These are phyloP conservation scores for Myxozyma kluyveri DNA, from an alignment of 805 yeast species.

Conservation along the genomic window DNA sequence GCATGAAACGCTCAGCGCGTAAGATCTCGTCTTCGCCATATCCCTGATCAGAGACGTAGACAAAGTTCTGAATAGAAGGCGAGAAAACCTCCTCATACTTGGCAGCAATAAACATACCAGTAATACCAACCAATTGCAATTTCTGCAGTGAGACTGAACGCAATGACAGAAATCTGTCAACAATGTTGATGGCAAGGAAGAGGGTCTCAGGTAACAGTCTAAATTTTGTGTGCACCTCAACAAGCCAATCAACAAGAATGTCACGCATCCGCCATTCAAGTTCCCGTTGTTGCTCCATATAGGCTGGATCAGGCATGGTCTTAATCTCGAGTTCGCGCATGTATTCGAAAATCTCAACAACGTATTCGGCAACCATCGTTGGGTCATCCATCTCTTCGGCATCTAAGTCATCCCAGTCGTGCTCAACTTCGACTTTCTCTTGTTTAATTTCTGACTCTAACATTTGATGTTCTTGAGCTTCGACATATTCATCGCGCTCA, in stretches of 20 bases:
- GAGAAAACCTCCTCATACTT: slow-evolving; percentile 95
- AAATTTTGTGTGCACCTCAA: slow-evolving; percentile 91
- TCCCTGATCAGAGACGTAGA: slow-evolving; percentile 88
- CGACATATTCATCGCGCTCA: slow-evolving; percentile 13
- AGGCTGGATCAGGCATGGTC: slow-evolving; percentile 72
- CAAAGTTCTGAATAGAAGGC: slow-evolving; percentile 87
- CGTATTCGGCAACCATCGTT: slow-evolving; percentile 91
- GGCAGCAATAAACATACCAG: slow-evolving; percentile 90
- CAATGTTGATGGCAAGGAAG: slow-evolving; percentile 79
- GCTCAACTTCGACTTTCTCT: neutral
- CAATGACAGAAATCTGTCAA: slow-evolving; percentile 82
- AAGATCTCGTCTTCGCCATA: slow-evolving; percentile 77
- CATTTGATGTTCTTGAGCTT: slow-evolving; percentile 3
- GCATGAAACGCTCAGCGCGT: slow-evolving; percentile 88
- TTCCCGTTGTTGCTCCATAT: slow-evolving; percentile 82
- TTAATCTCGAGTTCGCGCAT: slow-evolving; percentile 68
- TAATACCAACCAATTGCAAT: slow-evolving; percentile 92
- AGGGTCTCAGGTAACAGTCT: slow-evolving; percentile 88
- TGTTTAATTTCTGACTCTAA: neutral
- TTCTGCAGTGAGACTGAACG: slow-evolving; percentile 73
- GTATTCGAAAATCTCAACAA: slow-evolving; percentile 78
- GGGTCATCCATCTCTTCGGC: slow-evolving; percentile 44
- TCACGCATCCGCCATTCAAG: slow-evolving; percentile 89
- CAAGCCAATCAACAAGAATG: slow-evolving; percentile 88
- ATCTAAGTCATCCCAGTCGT: slow-evolving; percentile 36